A percentile compares a stretch with the other conserved stretches of the same genome.
Conservation (phyloP, 108 stramenopile species). For the Cylindrotheca fusiformis region DNA sequence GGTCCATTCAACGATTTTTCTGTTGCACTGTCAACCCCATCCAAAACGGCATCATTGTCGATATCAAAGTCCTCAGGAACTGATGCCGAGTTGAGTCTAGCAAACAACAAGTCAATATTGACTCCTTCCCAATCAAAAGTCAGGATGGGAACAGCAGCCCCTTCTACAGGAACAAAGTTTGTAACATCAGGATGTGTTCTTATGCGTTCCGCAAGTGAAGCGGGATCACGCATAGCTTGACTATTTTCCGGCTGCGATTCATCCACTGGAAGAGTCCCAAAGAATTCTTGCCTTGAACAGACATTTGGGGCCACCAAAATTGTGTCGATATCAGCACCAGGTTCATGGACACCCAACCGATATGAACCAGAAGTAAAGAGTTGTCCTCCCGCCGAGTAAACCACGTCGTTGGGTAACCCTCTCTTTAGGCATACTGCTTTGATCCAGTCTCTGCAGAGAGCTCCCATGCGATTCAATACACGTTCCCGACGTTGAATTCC, state of each 20-base stretch:
- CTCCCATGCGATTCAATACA: conserved; percentile 71
- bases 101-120: conserved; percentile 96
- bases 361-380: conserved; percentile 92
- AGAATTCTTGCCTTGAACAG: conserved; percentile 92
- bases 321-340: conserved; percentile 97
- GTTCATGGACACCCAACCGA: conserved; percentile 93
- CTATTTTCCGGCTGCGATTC: conserved; percentile 23
- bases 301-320: conserved; percentile 81
- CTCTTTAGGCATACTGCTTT: conserved; percentile 49
- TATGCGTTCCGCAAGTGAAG: conserved; percentile 84
- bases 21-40: conserved; percentile 90
- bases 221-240: conserved; percentile 74
- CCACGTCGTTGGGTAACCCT: conserved; percentile 58
- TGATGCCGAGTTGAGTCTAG: conserved; percentile 71
- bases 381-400: conserved; percentile 74
- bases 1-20: conserved; percentile 97
- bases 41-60: conserved; percentile 90
- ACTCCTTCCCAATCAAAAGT: conserved; percentile 98
- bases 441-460: conserved; percentile 72
- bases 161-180: conserved; percentile 90
- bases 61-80: conserved; percentile 91
- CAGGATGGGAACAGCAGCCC: conserved; percentile 93
- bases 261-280: conserved; percentile 56
- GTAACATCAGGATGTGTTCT: conserved; percentile 81
- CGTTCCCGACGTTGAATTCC: conserved; percentile 79